A percentile compares a stretch with the other conserved stretches of the same genome.
Conservation (phyloP, 352 stramenopile genomes). For the Pythium dissimile region DNA sequence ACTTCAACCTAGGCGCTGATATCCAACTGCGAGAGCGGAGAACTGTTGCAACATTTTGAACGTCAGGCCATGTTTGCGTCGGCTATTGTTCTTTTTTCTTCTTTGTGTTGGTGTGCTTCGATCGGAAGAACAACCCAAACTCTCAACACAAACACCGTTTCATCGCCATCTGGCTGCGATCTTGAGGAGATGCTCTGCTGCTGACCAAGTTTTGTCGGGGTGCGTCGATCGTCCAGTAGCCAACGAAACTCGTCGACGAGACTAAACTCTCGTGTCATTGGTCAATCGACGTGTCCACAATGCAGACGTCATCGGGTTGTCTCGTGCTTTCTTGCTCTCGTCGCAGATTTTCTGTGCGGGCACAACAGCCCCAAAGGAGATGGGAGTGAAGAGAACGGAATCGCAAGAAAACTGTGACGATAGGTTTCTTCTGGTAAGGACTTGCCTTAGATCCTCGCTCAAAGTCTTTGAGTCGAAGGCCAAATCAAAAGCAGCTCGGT, state of each 20-base stretch:
- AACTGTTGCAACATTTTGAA: neutral
- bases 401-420: constrained; percentile 23
- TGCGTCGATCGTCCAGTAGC: constrained; percentile 8
- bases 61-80: too few species aligned
- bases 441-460: too few species aligned
- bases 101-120: neutral
- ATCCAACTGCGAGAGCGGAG: neutral
- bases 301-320: constrained; percentile 25
- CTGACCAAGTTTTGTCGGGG: neutral
- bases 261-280: constrained; percentile 18
- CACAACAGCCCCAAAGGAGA: constrained; percentile 6
- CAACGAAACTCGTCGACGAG: constrained; percentile 2
- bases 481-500: neutral
- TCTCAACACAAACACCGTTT: neutral
- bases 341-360: constrained; percentile 24
- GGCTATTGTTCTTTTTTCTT: too few species aligned
- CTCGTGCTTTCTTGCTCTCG: constrained; percentile 16
- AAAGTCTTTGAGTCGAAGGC: neutral
- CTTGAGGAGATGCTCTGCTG: constrained; percentile 14
- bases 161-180: constrained; percentile 5
- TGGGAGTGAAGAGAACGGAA: constrained; percentile 21
- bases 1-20: neutral
- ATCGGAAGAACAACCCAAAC: neutral
- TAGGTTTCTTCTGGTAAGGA: constrained; percentile 1
- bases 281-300: constrained; percentile 24